These are phyloP conservation scores for Plenodomus lindquistii DNA, from an alignment of 2,329 filamentous ascomycete genomes.

Conservation along the genomic window DNA sequence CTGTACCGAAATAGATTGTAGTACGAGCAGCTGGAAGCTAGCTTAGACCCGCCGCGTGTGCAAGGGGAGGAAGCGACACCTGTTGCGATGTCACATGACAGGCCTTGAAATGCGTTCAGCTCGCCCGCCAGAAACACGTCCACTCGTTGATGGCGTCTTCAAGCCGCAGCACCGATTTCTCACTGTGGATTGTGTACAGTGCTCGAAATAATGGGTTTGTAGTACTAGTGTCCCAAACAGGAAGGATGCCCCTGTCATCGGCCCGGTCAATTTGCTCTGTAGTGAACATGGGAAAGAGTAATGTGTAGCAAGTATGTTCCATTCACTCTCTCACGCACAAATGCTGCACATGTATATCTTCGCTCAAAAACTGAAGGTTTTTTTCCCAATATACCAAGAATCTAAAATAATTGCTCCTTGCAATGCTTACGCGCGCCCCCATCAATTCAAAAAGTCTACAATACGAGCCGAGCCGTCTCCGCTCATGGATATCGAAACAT, in stretches of 20 bases:
- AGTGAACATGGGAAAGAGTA: background rate
- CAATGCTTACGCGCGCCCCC: conserved; percentile 36
- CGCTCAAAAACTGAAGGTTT: background rate
- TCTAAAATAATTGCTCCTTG: conserved; percentile 6
- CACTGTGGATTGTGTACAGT: background rate
- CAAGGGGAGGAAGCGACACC: conserved; percentile 19
- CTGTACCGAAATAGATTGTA: conserved; percentile 33
- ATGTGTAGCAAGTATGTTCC: background rate
- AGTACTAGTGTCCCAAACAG: background rate
- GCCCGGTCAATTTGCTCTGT: background rate
- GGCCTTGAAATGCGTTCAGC: conserved; percentile 6
- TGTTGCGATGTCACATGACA: conserved; percentile 1
- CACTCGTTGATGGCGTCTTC: background rate
- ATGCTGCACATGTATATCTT: background rate
- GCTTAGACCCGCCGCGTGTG: conserved; percentile 14
- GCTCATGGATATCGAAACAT: conserved; percentile 32
- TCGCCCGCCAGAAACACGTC: background rate
- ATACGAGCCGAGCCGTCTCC: conserved; percentile 19
- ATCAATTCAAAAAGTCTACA: conserved; percentile 28
- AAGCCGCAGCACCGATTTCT: background rate
- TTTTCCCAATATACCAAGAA: conserved; percentile 10
- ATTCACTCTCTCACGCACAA: background rate
- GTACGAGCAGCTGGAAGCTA: conserved; percentile 21
- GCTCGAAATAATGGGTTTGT: background rate
- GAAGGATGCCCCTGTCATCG: background rate